Evolutionary conservation across 148 eudicot genomes (phyloP), one percentile per base, ranked within the genome.

Genomic region (Fagopyrum esculentum): DNA sequence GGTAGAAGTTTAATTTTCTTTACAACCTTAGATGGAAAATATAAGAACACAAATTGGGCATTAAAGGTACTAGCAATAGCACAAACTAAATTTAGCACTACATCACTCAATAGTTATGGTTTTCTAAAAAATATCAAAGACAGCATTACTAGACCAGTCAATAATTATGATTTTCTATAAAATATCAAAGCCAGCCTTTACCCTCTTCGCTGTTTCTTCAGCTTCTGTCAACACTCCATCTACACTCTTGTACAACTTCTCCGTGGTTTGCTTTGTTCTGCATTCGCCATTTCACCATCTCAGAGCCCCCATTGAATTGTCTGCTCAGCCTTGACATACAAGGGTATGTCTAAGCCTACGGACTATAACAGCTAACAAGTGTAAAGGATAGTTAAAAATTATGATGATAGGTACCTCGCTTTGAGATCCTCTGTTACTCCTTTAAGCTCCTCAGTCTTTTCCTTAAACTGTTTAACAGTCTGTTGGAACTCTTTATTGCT

Each of bases 171-270:
- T 70, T n/a, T 70, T 17, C 50, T 45, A 70, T 29, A 45, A 6
- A 70, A 46, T 15, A 44, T 22, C 11, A 17, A 29, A 70, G 45
- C 15, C 5, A 71, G 55, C 52, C 17, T 35, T 49, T 9, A 95
- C 98, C 98, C 90, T 92, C 80, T 92, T 95, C 16, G 98, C 96
- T 17, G 90, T 89, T 46, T 84, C 88, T 90, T 95, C 98, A 71
- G 98, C 96, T 82, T 90, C 98, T 5, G 87, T 85, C 98, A 93
- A 92, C 48, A 82, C 97, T 55, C 96, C 96, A 80, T 92, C 98
- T 57, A 92, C 97, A 70, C 81, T 91, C 88, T 92, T 95, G 86
- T 89, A 91, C 71, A 95, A 93, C 86, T 95, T 88, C 91, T 92
- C 92, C 61, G 96, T 81, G 56, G 92, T 90, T 87, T 92, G 90